Conservation (phyloP, 768 basidiomycete genomes). For the Podaxis sp. region DNA sequence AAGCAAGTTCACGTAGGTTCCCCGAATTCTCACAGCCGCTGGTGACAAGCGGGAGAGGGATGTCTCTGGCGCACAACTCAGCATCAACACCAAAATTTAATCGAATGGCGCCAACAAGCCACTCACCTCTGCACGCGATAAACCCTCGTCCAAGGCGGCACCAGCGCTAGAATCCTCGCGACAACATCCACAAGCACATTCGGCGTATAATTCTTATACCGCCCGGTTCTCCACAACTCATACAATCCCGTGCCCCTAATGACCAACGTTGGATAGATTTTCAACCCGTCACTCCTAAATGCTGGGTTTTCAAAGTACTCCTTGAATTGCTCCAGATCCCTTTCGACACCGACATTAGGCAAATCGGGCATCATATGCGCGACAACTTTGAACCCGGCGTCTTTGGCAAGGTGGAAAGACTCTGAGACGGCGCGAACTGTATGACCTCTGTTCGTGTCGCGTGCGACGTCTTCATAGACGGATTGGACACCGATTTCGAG, state of each 20-base stretch:
- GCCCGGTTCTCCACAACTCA: constrained; percentile 94
- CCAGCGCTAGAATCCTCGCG: constrained; percentile 90
- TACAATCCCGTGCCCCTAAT: constrained; percentile 96
- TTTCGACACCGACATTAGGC: constrained; percentile 95
- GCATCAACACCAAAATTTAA: constrained; percentile 6
- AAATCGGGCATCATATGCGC: constrained; percentile 99
- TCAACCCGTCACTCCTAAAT: constrained; percentile 94
- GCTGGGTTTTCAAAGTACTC: constrained; percentile 99
- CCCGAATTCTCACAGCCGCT: constrained; percentile 98
- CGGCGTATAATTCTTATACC: constrained; percentile 99
- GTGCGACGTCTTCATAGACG: constrained; percentile 98
- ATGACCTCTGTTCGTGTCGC: constrained; percentile 98
- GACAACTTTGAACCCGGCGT: constrained; percentile 99
- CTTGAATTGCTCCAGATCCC: constrained; percentile 98
- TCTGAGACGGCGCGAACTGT: constrained; percentile 97
- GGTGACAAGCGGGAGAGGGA: constrained; percentile 92
- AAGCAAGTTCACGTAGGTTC: constrained; percentile 91
- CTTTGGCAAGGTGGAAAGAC: constrained; percentile 96
- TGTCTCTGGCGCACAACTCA: constrained; percentile 57
- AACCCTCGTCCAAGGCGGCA: constrained; percentile 98
- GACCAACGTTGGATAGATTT: constrained; percentile 97
- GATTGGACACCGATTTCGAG: constrained; percentile 99
- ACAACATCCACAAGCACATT: constrained; percentile 98
- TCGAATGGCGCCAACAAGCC: not conserved
- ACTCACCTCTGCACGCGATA: constrained; percentile 92